Base-by-base conservation (phyloP, 2,329 filamentous ascomycete genomes). In the Ophiostoma sp. region DNA sequence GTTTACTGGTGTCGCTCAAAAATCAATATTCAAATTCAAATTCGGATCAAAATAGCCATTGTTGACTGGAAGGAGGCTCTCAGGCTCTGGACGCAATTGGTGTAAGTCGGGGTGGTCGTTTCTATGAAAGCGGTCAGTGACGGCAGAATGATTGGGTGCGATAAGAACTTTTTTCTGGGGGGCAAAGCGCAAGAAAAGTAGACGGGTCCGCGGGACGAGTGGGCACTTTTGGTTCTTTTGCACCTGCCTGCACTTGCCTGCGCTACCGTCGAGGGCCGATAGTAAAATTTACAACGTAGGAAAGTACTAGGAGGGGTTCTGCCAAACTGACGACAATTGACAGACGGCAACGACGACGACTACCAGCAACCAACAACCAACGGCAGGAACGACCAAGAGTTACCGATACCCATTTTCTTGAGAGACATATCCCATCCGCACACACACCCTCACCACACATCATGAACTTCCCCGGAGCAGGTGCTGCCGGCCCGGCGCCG, bases 81-180 rank as follows among this genome's bases (percentile, higher is more conserved):
- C 36, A 15, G 36, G 22, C 3, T 28, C 8, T 36, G 45, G 19
- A n/a, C 15, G 2, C 28, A 22, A 7, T 9, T 3, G 25, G 17
- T 36, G 50, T 59, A 12, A 19, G 48, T 17, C 3, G n/a, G 12
- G 22, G 36, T 25, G 3, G 17, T 39, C 2, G 12, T 69, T 15
- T 42, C 3, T 19, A 52, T 25, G 15, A 71, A 73, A 76, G 83
- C 82, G 83, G 83, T 84, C 71, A 75, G 8, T 0, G 0, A 0
- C 19, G 83, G 83, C 83, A 85, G 79, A 85, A 85, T 82, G 79
- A 78, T 80, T 78, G 75, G 48, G 19, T 25, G 75, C 72, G 76
- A 76, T 75, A 75, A 73, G 72, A 70, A 71, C 39, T 17, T 74
- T 74, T 74, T 59, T 42, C 39, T 50, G 9, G 15, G 17, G 36